These are phyloP conservation scores for Blastomyces parvus DNA, from an alignment of 2,329 filamentous ascomycete species.

Conservation along the genomic window DNA sequence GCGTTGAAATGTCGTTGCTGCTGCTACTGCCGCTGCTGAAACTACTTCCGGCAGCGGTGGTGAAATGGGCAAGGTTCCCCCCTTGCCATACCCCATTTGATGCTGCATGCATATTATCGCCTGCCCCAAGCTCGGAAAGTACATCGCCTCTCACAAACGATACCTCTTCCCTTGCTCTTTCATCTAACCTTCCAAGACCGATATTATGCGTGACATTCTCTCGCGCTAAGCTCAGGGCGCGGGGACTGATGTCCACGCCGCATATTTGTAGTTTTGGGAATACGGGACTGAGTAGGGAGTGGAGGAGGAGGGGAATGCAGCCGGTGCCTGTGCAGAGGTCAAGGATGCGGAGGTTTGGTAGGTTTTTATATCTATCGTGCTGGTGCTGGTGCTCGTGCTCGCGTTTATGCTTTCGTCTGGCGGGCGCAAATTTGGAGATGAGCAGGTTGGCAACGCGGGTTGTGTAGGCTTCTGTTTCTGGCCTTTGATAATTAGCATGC, in stretches of 20 bases:
- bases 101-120: too few species aligned
- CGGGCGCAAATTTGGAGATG: slow-evolving; percentile 14
- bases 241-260: slow-evolving; percentile 63
- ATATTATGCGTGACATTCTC: slow-evolving; percentile 53
- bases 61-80: too few species aligned
- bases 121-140: not conserved
- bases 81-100: too few species aligned
- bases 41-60: not conserved
- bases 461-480: slow-evolving; percentile 63
- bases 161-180: slow-evolving; percentile 28
- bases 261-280: slow-evolving; percentile 42
- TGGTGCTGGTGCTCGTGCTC: not conserved
- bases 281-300: slow-evolving; percentile 46
- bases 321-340: slow-evolving; percentile 89
- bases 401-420: not conserved
- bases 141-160: slow-evolving; percentile 40
- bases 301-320: slow-evolving; percentile 73
- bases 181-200: slow-evolving; percentile 19
- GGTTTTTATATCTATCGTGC: slow-evolving; percentile 4
- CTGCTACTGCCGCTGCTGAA: too few species aligned
- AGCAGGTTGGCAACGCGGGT: slow-evolving; percentile 45
- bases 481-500: slow-evolving; percentile 27
- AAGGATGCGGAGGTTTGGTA: slow-evolving; percentile 50
- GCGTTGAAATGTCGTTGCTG: not conserved
- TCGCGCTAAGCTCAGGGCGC: slow-evolving; percentile 55